Base-by-base conservation (phyloP, 202 grass and related monocot species). In the Eragrostis tef region DNA sequence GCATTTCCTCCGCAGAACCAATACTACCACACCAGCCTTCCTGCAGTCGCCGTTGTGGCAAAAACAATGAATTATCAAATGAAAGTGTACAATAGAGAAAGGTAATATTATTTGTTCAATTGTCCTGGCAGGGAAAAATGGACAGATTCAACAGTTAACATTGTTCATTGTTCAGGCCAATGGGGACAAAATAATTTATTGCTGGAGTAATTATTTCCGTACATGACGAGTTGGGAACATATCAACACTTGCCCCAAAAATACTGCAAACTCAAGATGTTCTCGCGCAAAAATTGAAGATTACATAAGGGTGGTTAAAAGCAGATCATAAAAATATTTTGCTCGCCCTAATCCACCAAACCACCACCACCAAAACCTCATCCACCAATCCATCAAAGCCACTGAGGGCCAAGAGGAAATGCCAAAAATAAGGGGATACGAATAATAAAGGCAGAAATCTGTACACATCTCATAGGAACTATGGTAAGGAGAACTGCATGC, bases 11-110 rank as follows among this genome's bases (percentile, higher is more conserved):
- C 44, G 83, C 58, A 4, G 93, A 99, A 74, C 91, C 97, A 84
- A 83, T 90, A 83, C 85, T 90, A 27, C 92, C 97, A 77, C 97
- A 96, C 97, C 93, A 99, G 57, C 90, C 81, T 81, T 81, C 96
- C 96, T 99, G 67, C 75, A 87, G 75, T 83, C 71, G 47, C 82
- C 17, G 1, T 39, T 36, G 2, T 70, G 48, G 46, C 20, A 53
- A 58, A 63, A 0, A 64, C 4, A 53, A 16, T n/a, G n/a, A n/a
- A n/a, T 39, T 52, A 27, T 26, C 44, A 78, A 82, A 67, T 72
- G 72, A 85, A 15, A 80, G 21, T 19, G n/a, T 64, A 58, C 50
- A 50, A 0, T 31, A 25, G 12, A 77, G 27, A 81, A 48, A 54
- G 58, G 11, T 46, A 60, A 74, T 83, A 17, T 17, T 22, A 53